Percentiles rank a stretch among this genome's conserved stretches.
Conservation (phyloP, 352 stramenopile genomes). For the Pythium sukuiense region DNA sequence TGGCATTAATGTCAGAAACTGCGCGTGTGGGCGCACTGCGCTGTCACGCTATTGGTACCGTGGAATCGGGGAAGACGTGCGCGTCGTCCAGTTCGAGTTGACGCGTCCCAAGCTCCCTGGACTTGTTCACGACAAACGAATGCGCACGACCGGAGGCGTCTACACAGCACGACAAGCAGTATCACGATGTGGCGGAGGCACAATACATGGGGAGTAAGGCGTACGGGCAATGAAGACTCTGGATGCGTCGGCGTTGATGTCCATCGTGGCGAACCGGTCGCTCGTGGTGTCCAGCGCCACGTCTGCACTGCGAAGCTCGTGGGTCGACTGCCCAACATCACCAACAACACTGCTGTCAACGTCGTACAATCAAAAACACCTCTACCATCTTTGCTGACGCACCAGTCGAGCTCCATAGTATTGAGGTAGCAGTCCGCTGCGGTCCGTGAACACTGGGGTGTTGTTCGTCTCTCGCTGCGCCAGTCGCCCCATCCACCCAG, state of each 20-base stretch:
- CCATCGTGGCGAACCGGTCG: constrained; percentile 17
- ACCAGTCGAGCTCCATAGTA: constrained; percentile 11
- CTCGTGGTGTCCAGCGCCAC: not conserved
- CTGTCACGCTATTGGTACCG: not conserved
- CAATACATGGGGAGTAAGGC: not conserved
- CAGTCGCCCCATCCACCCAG: constrained; percentile 18
- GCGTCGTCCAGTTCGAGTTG: not conserved
- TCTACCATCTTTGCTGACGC: no score
- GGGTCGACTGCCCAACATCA: not conserved
- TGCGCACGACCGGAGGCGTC: constrained; percentile 12
- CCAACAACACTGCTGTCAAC: not conserved
- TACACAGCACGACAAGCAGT: constrained; percentile 1
- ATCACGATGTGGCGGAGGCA: no score
- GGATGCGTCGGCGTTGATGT: constrained; percentile 8
- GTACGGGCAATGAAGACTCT: constrained; percentile 15
- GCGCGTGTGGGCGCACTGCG: no score
- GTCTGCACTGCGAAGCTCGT: not conserved
- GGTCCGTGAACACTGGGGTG: not conserved
- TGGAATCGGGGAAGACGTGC: not conserved
- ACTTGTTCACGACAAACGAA: constrained; percentile 1
- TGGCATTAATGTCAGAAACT: no score
- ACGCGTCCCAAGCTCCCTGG: not conserved
- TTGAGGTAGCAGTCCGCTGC: constrained; percentile 7
- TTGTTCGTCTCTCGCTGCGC: constrained; percentile 8
- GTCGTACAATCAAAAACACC: no score